A percentile compares a stretch with the other conserved stretches of the same genome.
These are phyloP conservation scores for Exophiala sp. DNA, from an alignment of 2,329 filamentous ascomycete species.

Conservation along the genomic window DNA sequence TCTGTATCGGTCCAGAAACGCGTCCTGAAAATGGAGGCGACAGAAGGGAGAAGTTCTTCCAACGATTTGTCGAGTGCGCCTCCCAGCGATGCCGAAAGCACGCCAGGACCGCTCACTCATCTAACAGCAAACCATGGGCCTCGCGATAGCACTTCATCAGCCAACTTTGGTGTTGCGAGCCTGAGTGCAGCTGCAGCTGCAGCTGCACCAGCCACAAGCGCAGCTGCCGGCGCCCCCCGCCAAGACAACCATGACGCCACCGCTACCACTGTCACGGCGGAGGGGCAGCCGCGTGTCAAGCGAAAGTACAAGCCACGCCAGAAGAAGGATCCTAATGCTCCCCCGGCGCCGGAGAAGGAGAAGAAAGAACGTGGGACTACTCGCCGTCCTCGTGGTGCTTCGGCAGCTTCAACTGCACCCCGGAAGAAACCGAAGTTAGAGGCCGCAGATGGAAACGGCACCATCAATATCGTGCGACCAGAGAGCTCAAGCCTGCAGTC, in stretches of 20 bases:
- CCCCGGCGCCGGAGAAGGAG: conserved; percentile 28
- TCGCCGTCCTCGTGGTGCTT: conserved; percentile 25
- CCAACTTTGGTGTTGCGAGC: conserved; percentile 17
- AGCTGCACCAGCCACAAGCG: conserved; percentile 24
- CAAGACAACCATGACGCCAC: conserved; percentile 31
- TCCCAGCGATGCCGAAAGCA: conserved; percentile 24
- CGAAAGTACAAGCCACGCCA: conserved; percentile 32
- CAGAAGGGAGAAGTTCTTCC: conserved; percentile 25
- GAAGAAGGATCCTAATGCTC: conserved; percentile 33
- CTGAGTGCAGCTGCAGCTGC: conserved; percentile 6
- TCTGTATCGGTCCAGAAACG: background rate
- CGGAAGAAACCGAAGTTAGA: conserved; percentile 47
- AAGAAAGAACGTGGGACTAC: conserved; percentile 27
- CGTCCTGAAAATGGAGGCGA: conserved; percentile 22
- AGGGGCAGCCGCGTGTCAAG: conserved; percentile 9
- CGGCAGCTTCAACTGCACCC: conserved; percentile 35
- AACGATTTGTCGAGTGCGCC: conserved; percentile 29
- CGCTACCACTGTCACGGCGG: background rate
- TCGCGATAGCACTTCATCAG: conserved; percentile 9
- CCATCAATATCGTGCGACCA: conserved; percentile 14
- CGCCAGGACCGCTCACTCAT: conserved; percentile 13
- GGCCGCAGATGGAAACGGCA: conserved; percentile 9
- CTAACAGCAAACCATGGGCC: conserved; percentile 4
- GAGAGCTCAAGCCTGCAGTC: conserved; percentile 16
- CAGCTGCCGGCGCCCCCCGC: conserved; percentile 16